Percentiles rank a stretch among this genome's conserved stretches.
phyloP scores from a whole-genome alignment of 768 basidiomycete species.

The Lentinula detonsa region DNA sequence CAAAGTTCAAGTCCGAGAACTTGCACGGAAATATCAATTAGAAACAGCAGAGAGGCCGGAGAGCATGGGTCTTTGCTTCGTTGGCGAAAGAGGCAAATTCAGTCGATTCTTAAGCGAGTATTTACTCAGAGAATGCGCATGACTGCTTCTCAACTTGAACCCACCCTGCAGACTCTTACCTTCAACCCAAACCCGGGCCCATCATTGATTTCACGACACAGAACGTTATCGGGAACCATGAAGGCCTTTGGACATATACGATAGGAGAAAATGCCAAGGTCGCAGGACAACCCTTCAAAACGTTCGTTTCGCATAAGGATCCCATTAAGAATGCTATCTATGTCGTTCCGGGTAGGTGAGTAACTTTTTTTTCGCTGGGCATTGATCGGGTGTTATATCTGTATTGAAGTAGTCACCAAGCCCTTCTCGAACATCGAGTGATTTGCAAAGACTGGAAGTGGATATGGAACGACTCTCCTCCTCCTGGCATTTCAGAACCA shows the following conservation, averaged over 20 bases:
- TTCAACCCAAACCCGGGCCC: conserved; percentile 60
- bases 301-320: conserved; percentile 77
- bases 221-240: conserved; percentile 50
- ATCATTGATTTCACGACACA: conserved; percentile 58
- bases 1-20: conserved; percentile 67
- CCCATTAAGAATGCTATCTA: conserved; percentile 55
- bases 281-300: conserved; percentile 48
- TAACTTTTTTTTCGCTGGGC: conserved; percentile 3
- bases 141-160: not conserved
- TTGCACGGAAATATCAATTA: conserved; percentile 55
- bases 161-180: conserved; percentile 61
- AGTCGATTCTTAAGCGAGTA: conserved; percentile 62
- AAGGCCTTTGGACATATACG: conserved; percentile 81
- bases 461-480: conserved; percentile 68
- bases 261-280: conserved; percentile 77
- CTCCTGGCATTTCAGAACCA: conserved; percentile 31
- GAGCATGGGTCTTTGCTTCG: conserved; percentile 94
- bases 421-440: conserved; percentile 27
- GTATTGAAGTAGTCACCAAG: conserved; percentile 48
- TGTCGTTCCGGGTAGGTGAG: conserved; percentile 70
- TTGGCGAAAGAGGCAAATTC: conserved; percentile 76
- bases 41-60: conserved; percentile 75
- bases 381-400: not conserved
- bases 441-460: conserved; percentile 48
- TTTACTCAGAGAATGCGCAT: not conserved